Conservation (phyloP, 305 asterid genomes). For the Solanum chacoense region DNA sequence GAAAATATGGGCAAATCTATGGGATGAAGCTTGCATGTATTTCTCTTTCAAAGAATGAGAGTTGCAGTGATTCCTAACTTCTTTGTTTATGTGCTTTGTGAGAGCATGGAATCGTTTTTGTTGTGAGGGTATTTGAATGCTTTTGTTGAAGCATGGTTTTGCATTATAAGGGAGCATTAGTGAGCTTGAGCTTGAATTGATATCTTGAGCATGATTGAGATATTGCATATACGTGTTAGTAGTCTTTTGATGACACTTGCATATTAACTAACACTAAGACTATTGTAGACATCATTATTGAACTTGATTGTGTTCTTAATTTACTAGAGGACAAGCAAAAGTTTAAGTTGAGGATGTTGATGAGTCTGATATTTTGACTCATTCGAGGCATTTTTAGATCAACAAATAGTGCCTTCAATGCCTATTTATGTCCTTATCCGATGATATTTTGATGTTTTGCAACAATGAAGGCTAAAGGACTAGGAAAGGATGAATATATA, state of each 20-base stretch:
- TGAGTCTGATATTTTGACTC: not conserved
- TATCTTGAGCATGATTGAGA: not conserved
- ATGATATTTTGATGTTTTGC: not conserved
- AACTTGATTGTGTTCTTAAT: not conserved
- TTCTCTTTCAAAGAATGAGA: not conserved
- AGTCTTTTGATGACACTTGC: not conserved
- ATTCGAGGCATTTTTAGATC: not conserved
- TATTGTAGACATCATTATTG: not conserved
- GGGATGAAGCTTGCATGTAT: not conserved
- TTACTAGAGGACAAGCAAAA: not conserved
- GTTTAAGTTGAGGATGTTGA: not conserved
- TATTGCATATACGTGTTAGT: not conserved
- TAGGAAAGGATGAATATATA: not conserved
- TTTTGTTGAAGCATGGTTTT: not conserved
- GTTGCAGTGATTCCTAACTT: not conserved
- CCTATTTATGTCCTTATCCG: not conserved
- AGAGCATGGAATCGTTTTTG: not conserved
- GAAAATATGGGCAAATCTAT: not conserved
- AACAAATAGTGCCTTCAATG: not conserved
- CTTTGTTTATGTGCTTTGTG: not conserved
- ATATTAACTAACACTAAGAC: not conserved
- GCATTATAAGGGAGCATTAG: not conserved
- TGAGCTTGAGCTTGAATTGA: not conserved
- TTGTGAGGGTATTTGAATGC: not conserved
- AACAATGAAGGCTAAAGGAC: not conserved